Evolutionary conservation across 2,329 filamentous ascomycete species (phyloP).

Genomic region (Aspergillus persii): DNA sequence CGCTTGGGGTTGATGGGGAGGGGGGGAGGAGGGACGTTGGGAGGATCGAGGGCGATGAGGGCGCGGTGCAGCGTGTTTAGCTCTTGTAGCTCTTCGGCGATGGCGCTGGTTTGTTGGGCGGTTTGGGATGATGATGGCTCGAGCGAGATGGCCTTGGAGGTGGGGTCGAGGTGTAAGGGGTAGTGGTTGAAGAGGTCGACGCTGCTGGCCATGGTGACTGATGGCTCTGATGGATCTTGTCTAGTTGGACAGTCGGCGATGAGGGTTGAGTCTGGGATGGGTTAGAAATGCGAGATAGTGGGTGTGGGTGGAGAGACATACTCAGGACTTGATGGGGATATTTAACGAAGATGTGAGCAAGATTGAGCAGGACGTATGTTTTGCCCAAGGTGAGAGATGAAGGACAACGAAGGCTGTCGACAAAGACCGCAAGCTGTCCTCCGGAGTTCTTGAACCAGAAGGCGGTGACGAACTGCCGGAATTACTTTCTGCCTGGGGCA

Average conservation of each 20-base stretch:
- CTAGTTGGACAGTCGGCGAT: not conserved
- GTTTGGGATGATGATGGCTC: slow-evolving; percentile 44
- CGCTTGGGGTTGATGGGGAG: slow-evolving; percentile 92
- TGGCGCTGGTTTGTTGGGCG: slow-evolving; percentile 46
- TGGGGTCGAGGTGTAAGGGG: slow-evolving; percentile 76
- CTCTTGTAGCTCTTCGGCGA: slow-evolving; percentile 64
- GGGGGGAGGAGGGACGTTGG: slow-evolving; percentile 76
- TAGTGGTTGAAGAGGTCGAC: slow-evolving; percentile 68
- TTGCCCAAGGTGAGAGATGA: not conserved
- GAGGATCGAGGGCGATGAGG: slow-evolving; percentile 64
- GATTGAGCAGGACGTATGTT: not conserved
- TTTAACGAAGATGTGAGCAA: not conserved
- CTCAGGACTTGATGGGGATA: not conserved
- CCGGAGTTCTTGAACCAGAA: slow-evolving; percentile 5
- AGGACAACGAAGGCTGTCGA: not conserved
- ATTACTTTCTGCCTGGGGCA: not conserved
- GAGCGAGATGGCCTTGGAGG: slow-evolving; percentile 69
- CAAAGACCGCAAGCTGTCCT: slow-evolving; percentile 25
- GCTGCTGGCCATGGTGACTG: slow-evolving; percentile 26
- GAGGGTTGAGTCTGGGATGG: not conserved
- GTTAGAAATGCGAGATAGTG: not conserved
- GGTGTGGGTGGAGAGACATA: not conserved
- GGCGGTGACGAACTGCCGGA: slow-evolving; percentile 25
- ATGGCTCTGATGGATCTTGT: not conserved
- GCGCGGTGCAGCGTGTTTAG: slow-evolving; percentile 76